Evolutionary conservation across 805 yeast genomes (phyloP).

Genomic region (Pichia nanzhaoensis): DNA sequence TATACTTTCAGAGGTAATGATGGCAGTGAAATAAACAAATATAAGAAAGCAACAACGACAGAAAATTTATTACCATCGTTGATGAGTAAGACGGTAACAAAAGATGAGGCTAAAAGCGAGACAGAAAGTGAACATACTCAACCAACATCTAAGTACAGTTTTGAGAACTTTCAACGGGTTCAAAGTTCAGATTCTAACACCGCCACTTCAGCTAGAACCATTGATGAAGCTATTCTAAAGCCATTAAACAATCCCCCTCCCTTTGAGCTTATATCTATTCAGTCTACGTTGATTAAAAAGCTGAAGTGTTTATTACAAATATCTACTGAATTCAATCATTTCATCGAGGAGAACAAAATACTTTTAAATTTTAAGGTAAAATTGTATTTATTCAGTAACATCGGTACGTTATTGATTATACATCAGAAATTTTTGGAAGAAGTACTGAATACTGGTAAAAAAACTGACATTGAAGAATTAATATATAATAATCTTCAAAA

Average conservation of each 20-base stretch:
- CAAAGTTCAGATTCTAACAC: too few relatives aligned
- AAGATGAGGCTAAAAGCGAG: not conserved
- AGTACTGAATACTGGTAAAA: conserved; percentile 3
- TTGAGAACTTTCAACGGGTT: too few relatives aligned
- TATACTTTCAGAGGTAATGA: conserved; percentile 30
- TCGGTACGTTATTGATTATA: conserved; percentile 13
- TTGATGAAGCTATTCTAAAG: not conserved
- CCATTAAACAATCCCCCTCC: conserved; percentile 8
- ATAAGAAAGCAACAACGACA: conserved; percentile 12
- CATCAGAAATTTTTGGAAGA: conserved; percentile 13
- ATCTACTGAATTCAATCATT: conserved; percentile 5
- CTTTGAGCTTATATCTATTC: conserved; percentile 6
- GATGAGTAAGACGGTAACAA: conserved; percentile 18
- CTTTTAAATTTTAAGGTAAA: conserved; percentile 19
- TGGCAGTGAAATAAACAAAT: conserved; percentile 25
- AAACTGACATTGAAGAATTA: conserved; percentile 12
- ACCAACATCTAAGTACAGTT: not conserved
- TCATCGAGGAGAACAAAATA: conserved; percentile 3
- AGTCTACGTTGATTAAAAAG: conserved; percentile 7
- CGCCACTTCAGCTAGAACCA: too few relatives aligned
- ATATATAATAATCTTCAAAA: conserved; percentile 20
- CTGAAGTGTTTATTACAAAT: conserved; percentile 7
- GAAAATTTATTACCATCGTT: conserved; percentile 4
- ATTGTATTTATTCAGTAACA: conserved; percentile 21
- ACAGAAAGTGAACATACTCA: not conserved